These are phyloP conservation scores for Penicillium psychrosexuale DNA, from an alignment of 2,329 filamentous ascomycete species.

Conservation along the genomic window DNA sequence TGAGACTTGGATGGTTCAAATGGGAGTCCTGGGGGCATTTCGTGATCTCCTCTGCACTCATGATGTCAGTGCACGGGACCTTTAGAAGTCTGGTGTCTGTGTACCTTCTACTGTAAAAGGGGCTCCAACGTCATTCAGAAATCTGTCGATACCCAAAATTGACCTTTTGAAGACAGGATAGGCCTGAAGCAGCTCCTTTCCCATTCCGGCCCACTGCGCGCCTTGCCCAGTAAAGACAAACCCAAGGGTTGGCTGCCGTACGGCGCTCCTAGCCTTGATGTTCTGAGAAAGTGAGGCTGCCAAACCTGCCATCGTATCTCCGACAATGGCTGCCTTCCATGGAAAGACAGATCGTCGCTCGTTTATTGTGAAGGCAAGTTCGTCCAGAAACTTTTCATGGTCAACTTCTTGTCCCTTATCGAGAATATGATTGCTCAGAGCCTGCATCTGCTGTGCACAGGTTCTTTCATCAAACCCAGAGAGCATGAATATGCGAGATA, in stretches of 20 bases:
- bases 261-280: constrained; percentile 4
- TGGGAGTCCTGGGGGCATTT: neutral
- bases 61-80: neutral
- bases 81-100: accelerated
- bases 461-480: constrained; percentile 25
- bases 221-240: constrained; percentile 39
- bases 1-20: constrained; percentile 13
- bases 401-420: neutral
- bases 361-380: constrained; percentile 25
- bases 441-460: constrained; percentile 11
- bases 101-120: neutral
- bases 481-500: constrained; percentile 18
- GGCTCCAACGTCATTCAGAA: neutral
- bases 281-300: neutral
- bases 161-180: constrained; percentile 15
- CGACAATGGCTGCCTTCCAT: constrained; percentile 17
- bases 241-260: constrained; percentile 6
- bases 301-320: constrained; percentile 4
- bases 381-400: constrained; percentile 12
- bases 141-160: neutral
- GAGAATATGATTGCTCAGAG: constrained; percentile 11
- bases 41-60: constrained; percentile 1
- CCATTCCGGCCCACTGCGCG: constrained; percentile 35
- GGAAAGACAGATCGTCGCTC: constrained; percentile 16
- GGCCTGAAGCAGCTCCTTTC: constrained; percentile 23